These are phyloP conservation scores for Ricinus communis DNA, from an alignment of 345 rosid genomes.

Conservation along the genomic window DNA sequence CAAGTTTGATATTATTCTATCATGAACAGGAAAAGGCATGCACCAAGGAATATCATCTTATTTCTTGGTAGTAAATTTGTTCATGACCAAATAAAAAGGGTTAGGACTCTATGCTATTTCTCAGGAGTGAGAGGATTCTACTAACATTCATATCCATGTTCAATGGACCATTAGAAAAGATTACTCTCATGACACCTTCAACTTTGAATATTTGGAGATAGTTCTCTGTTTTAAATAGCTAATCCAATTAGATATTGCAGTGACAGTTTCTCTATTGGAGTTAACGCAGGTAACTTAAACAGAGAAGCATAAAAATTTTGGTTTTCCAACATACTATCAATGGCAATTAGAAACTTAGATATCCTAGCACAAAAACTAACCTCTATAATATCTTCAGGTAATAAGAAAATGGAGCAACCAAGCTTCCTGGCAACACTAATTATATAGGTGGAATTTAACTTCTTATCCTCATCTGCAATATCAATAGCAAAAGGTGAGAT, in stretches of 20 bases:
- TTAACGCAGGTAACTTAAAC: background rate
- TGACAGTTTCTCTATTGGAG: background rate
- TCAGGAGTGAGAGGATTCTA: background rate
- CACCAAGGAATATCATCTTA: background rate
- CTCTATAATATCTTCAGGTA: slow-evolving; percentile 97
- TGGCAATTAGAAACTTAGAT: background rate
- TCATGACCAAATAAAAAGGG: background rate
- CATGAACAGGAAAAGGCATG: too few relatives aligned
- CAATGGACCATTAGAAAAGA: background rate
- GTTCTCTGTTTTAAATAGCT: background rate
- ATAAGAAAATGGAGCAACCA: slow-evolving; percentile 95
- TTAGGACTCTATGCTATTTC: background rate
- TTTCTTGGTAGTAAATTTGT: background rate
- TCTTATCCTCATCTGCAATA: slow-evolving; percentile 91
- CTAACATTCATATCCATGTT: background rate
- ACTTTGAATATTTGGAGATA: background rate
- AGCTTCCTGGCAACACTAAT: slow-evolving; percentile 98
- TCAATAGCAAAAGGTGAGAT: slow-evolving; percentile 14
- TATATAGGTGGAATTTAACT: slow-evolving; percentile 86
- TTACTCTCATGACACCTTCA: background rate
- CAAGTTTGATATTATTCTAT: too few relatives aligned
- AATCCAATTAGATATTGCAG: background rate
- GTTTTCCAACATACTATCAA: background rate
- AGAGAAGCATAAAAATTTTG: background rate
- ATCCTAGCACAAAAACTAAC: slow-evolving; percentile 28